A percentile compares a stretch with the other conserved stretches of the same genome.
These are phyloP conservation scores for Hypoxylon sp. DNA, from an alignment of 2,329 filamentous ascomycete species.

Conservation along the genomic window DNA sequence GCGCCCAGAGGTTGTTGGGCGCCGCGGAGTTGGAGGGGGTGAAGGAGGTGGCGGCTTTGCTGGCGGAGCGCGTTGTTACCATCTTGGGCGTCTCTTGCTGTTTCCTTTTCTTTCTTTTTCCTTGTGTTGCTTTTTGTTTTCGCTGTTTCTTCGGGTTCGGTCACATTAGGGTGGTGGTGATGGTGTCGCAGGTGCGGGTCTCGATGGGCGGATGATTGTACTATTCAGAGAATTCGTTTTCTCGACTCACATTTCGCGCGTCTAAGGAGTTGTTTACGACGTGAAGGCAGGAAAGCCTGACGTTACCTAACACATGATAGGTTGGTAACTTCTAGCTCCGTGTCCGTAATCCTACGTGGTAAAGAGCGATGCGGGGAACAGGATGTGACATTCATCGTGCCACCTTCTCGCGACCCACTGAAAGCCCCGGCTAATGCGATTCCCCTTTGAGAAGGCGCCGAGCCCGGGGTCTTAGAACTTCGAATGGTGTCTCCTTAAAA, in stretches of 20 bases:
- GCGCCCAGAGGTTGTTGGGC: constrained; percentile 56
- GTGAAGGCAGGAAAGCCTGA: not conserved
- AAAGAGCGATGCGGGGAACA: constrained; percentile 31
- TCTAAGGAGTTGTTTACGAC: not conserved
- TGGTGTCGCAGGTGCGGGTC: not conserved
- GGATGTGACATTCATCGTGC: constrained; percentile 27
- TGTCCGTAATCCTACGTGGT: not conserved
- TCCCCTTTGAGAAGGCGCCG: constrained; percentile 34
- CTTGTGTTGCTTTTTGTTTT: not conserved
- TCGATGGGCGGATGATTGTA: not conserved
- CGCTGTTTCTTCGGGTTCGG: constrained; percentile 1
- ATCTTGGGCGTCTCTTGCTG: constrained; percentile 39
- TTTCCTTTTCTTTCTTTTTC: not conserved
- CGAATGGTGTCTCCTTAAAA: not conserved
- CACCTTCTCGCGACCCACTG: constrained; percentile 26
- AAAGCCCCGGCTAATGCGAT: constrained; percentile 12
- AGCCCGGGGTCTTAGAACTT: constrained; percentile 13
- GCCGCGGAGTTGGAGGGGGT: no score
- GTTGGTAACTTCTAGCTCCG: not conserved
- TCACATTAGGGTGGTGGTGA: not conserved
- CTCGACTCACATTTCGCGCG: constrained; percentile 11
- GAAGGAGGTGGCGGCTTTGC: constrained; percentile 36
- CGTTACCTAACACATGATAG: not conserved
- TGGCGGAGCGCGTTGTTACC: constrained; percentile 50
- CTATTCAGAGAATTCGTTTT: not conserved